Base-by-base conservation (phyloP, 2,329 filamentous ascomycete species). In the Diaporthe nobilis region DNA sequence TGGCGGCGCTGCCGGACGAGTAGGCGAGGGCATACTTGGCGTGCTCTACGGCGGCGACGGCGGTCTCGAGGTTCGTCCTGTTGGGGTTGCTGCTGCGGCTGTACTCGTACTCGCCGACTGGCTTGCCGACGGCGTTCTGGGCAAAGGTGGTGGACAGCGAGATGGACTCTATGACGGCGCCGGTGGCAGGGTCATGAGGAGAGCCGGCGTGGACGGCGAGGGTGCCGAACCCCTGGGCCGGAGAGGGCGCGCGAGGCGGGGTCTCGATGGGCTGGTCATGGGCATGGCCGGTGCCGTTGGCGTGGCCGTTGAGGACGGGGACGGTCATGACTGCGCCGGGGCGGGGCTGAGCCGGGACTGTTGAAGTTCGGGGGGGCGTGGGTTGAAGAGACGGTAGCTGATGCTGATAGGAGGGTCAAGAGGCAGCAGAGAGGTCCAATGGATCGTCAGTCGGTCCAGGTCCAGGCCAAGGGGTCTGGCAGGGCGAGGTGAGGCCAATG, bases 91-190 rank as follows among this genome's bases (percentile, higher is more conserved):
- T 92, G 82, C 94, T 97, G 77, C 97, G 92, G 72, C 94, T 95
- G 89, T 99, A 99, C 86, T 99, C 97, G 86, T 96, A 98, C 78
- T 88, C 87, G 82, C 97, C 97, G 42, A 98, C 88, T 1, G 97
- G 97, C 85, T 94, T 92, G 78, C 96, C 97, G 31, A 98, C 95
- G 17, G 92, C 91, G 20, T 92, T 93, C 87, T 99, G 97, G n/a
- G 94, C 95, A 83, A 96, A 99, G 8, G 97, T 99, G 22, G 97
- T 98, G 34, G 96, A 98, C 34, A 99, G 92, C 13, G 96, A 98
- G 84, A 99, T 98, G 80, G 97, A 87, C 86, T 97, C 95, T 84
- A 99, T 99, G 81, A 99, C 97, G 79, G 97, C 97, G 78, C 97
- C 97, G 34, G 96, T 99, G 55, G 91, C 88, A 65, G 96, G 94